Base-by-base conservation (phyloP, 345 rosid species). In the Aquilaria yunnanensis region DNA sequence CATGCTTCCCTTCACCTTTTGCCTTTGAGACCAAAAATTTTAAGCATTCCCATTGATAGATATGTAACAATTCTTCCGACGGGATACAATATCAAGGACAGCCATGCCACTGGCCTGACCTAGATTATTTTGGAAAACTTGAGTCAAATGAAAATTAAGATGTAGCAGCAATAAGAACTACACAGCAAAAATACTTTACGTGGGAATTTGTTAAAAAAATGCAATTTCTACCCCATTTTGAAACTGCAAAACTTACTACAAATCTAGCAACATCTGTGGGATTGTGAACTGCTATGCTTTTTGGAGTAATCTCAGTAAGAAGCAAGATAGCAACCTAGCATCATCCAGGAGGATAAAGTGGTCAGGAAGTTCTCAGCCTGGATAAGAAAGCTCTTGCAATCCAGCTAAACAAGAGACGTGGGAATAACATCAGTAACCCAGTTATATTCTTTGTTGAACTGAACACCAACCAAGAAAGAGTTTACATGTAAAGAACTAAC, bases 71-170 rank as follows among this genome's bases (percentile, higher is more conserved):
- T 77, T 80, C 99, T 82, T 77, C 96, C 97, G 37, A 94, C 97
- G 47, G 96, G 99, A 75, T 94, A 94, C 61, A 94, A 73, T 70
- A 94, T 56, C 79, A 94, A 75, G 67, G 99, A 94, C 62, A 94
- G 96, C 97, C 99, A 94, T 49, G 99, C 96, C 75, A 94, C 99
- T 75, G 97, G 99, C 72, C 93, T 94, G 79, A 90, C 99, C 99
- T 94, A 84, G 75, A 14, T 32, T 7, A 9, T 14, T 12, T 60
- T 57, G 32, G 57, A 51, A 53, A 51, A 60, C 55, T 64, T 59
- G 12, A 32, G 34, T 12, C 12, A 57, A 57, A 55, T 12, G 47
- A 32, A 57, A 32, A 56, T 32, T 33, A 30, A 33, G 47, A 49
- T 16, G 43, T 46, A 49, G 56, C 23, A 65, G 54, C 32, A 56